Conservation (phyloP, 2,329 filamentous ascomycete species). For the Fusarium sulawesiense region DNA sequence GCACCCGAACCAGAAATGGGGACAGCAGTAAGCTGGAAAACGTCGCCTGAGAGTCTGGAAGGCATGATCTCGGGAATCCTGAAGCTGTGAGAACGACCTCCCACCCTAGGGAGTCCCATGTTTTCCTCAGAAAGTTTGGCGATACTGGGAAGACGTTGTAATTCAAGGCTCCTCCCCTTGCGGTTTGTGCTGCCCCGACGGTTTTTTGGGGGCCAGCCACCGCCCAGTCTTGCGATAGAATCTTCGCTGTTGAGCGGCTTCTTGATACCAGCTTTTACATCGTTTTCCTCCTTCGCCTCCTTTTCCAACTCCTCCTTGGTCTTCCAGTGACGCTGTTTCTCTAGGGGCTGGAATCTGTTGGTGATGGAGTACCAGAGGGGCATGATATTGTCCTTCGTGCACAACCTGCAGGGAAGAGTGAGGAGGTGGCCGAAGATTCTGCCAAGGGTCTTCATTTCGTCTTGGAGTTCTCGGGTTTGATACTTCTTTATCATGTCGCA, state of each 20-base stretch:
- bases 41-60: background rate
- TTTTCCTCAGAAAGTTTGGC: background rate
- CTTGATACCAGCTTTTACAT: background rate
- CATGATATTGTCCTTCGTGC: constrained; percentile 1
- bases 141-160: background rate
- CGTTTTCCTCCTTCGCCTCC: background rate
- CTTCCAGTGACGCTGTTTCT: constrained; percentile 8
- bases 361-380: constrained; percentile 13
- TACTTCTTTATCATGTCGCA: constrained; percentile 28
- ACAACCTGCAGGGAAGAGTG: constrained; percentile 12
- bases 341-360: constrained; percentile 29
- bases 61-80: constrained; percentile 1
- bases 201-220: background rate
- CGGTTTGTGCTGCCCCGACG: background rate
- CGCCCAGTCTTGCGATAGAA: constrained; percentile 10
- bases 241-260: background rate
- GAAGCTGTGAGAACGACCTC: background rate
- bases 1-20: background rate
- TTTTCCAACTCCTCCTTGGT: background rate
- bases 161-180: background rate
- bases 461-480: constrained; percentile 25
- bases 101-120: background rate
- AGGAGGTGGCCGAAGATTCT: background rate
- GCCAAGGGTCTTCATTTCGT: background rate
- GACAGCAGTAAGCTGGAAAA: background rate